Evolutionary conservation across 164 flowering plant genomes (phyloP).

Genomic region (Aristolochia contorta): DNA sequence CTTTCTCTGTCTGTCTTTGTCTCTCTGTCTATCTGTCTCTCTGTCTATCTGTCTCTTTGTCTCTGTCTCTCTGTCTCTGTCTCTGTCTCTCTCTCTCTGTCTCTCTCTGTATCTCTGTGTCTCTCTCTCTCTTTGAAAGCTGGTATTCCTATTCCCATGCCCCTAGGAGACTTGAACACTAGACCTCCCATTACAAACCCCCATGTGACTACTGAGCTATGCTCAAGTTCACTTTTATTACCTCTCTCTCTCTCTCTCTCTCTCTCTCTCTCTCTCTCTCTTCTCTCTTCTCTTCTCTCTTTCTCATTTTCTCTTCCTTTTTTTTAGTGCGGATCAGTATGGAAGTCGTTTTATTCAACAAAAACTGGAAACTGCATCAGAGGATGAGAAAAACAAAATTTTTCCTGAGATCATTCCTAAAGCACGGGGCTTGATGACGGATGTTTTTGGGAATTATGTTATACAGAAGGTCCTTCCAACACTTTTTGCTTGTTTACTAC

Average conservation of each 20-base stretch:
- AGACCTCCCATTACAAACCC: no score
- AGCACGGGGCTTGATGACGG: slow-evolving; percentile 33
- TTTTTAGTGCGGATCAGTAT: slow-evolving; percentile 73
- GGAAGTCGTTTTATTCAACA: slow-evolving; percentile 65
- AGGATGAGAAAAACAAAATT: slow-evolving; percentile 27
- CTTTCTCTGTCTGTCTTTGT: no score
- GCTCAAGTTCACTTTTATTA: no score
- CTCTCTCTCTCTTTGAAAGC: no score
- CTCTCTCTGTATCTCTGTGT: no score
- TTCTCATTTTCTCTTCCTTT: background rate
- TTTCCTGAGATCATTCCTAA: slow-evolving; percentile 31
- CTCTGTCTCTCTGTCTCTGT: no score
- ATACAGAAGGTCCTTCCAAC: slow-evolving; percentile 64
- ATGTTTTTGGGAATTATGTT: slow-evolving; percentile 53
- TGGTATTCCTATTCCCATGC: no score
- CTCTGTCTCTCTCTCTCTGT: no score
- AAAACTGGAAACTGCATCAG: slow-evolving; percentile 33
- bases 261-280: background rate
- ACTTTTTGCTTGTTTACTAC: background rate
- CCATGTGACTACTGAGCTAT: no score
- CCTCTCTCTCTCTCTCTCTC: background rate
- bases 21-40: no score
- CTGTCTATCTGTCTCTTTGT: no score
- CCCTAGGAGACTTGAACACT: no score
- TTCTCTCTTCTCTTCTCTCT: background rate